phyloP scores from a whole-genome alignment of 176 grass and related monocot species.

The Phyllostachys edulis region DNA sequence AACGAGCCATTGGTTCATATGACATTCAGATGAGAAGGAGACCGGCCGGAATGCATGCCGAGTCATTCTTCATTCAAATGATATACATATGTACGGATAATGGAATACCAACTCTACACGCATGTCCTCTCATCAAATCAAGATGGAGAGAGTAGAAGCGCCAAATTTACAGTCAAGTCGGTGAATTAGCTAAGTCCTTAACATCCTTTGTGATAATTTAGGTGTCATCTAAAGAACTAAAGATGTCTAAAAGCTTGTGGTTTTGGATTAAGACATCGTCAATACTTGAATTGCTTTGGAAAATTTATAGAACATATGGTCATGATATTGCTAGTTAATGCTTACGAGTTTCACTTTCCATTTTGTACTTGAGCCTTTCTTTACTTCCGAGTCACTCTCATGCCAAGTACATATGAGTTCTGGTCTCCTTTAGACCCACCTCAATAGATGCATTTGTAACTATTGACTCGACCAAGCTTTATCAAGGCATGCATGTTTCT shows the following conservation, averaged over 20 bases:
- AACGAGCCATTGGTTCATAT: background rate
- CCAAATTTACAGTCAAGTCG: slow-evolving; percentile 5
- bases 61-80: background rate
- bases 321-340: slow-evolving; percentile 20
- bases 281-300: slow-evolving; percentile 3
- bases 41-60: background rate
- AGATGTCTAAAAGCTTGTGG: background rate
- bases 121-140: background rate
- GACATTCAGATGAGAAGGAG: background rate
- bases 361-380: slow-evolving; percentile 15
- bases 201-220: background rate
- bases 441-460: slow-evolving; percentile 30
- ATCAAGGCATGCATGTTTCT: slow-evolving; percentile 12
- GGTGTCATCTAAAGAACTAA: background rate
- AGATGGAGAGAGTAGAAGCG: background rate
- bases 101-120: slow-evolving; percentile 19
- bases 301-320: background rate
- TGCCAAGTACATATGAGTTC: slow-evolving; percentile 31
- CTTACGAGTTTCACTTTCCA: background rate
- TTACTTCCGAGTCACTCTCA: slow-evolving; percentile 37
- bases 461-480: slow-evolving; percentile 13
- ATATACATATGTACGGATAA: slow-evolving; percentile 16
- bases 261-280: slow-evolving; percentile 37
- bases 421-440: slow-evolving; percentile 25
- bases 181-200: background rate